Conservation (phyloP, 495 filamentous ascomycete species). For the Lasiosphaeriaceae sp. region DNA sequence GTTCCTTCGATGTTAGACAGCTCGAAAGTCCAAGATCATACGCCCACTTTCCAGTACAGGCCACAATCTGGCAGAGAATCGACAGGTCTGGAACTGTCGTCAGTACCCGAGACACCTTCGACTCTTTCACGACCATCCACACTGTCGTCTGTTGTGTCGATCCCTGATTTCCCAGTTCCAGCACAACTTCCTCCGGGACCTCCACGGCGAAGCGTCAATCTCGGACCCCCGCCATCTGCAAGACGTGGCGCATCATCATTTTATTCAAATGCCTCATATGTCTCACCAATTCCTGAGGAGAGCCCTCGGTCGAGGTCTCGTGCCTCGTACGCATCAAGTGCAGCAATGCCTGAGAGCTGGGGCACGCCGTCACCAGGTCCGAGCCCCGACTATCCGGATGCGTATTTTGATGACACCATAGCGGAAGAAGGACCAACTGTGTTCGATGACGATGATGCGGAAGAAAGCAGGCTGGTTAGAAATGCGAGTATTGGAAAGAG, state of each 20-base stretch:
- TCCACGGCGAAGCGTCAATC: conserved; percentile 51
- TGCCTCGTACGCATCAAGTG: conserved; percentile 77
- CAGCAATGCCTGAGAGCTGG: conserved; percentile 72
- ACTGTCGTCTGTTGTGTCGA: conserved; percentile 54
- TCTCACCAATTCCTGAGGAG: conserved; percentile 89
- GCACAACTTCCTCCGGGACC: conserved; percentile 33
- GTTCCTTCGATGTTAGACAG: conserved; percentile 52
- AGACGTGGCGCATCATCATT: conserved; percentile 68
- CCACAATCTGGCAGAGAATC: conserved; percentile 35
- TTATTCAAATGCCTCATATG: conserved; percentile 69
- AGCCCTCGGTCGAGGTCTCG: conserved; percentile 56
- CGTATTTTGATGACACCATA: conserved; percentile 42
- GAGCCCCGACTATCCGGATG: conserved; percentile 44
- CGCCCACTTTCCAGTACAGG: conserved; percentile 48
- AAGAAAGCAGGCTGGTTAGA: conserved; percentile 64
- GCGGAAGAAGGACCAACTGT: conserved; percentile 44
- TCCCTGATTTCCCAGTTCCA: conserved; percentile 59
- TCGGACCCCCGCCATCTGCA: conserved; percentile 63
- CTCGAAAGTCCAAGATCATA: conserved; percentile 47
- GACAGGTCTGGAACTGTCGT: conserved; percentile 22
- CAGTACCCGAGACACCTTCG: conserved; percentile 37
- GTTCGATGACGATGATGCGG: conserved; percentile 50
- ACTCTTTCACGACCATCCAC: conserved; percentile 45
- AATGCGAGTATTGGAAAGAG: conserved; percentile 74
- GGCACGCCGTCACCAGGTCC: conserved; percentile 37